phyloP scores from a whole-genome alignment of 257 asterid genomes.

The Nicotiana attenuata region DNA sequence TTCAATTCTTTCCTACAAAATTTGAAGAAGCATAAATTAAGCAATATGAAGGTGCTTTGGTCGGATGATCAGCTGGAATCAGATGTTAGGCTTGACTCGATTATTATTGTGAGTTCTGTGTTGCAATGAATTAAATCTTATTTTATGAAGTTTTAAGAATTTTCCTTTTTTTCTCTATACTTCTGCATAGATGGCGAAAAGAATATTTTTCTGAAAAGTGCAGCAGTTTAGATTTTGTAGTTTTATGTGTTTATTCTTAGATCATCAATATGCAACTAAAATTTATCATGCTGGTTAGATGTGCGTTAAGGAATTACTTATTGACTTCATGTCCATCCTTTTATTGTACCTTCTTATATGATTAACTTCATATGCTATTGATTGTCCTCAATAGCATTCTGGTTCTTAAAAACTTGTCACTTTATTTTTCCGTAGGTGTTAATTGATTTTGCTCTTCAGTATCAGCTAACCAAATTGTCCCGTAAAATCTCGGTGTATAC shows the following conservation, averaged over 20 bases:
- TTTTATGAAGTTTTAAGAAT: neutral
- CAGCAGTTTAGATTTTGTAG: neutral
- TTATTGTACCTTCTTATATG: neutral
- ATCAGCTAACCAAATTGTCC: too few species aligned
- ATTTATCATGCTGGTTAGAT: neutral
- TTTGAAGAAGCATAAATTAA: too few species aligned
- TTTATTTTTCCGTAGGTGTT: conserved; percentile 2
- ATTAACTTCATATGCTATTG: neutral
- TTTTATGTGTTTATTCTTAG: neutral
- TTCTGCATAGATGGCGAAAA: neutral
- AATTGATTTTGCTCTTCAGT: conserved; percentile 36
- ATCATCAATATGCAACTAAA: neutral
- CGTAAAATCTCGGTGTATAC: too few species aligned
- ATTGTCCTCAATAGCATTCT: neutral
- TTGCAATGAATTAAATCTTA: conserved; percentile 10
- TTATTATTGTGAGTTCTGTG: conserved; percentile 68
- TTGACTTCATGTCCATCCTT: neutral
- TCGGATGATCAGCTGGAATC: conserved; percentile 96
- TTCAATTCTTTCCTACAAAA: too few species aligned
- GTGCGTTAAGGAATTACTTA: neutral
- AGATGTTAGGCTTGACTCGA: conserved; percentile 82
- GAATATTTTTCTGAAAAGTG: neutral
- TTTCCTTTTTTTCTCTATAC: neutral
- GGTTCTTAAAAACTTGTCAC: neutral
- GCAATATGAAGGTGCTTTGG: too few species aligned